Conservation (phyloP, 805 yeast species). For the Candida sphagnicola region DNA sequence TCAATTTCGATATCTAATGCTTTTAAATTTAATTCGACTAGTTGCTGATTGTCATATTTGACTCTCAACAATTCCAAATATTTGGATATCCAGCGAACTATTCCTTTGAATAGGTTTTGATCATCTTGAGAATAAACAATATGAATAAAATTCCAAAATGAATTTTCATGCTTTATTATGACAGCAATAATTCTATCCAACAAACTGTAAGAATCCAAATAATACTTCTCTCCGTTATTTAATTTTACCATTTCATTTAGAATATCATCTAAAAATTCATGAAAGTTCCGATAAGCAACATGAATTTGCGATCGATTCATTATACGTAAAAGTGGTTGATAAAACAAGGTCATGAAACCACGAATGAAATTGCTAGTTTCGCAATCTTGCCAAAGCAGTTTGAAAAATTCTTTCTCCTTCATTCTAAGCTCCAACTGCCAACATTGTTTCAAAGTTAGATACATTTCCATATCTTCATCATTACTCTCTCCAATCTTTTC, state of each 20-base stretch:
- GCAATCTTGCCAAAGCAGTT: slow-evolving; percentile 81
- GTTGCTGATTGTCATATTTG: slow-evolving; percentile 45
- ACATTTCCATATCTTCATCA: slow-evolving; percentile 29
- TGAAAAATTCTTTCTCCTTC: slow-evolving; percentile 71
- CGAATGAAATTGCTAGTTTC: slow-evolving; percentile 72
- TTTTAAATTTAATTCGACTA: slow-evolving; percentile 28
- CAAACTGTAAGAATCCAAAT: slow-evolving; percentile 49
- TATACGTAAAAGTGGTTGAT: slow-evolving; percentile 37
- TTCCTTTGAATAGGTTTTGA: slow-evolving; percentile 62
- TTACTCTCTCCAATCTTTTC: slow-evolving; percentile 7
- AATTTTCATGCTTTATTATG: slow-evolving; percentile 67
- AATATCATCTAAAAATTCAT: slow-evolving; percentile 45
- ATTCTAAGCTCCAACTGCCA: slow-evolving; percentile 62
- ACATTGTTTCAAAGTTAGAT: slow-evolving; percentile 54
- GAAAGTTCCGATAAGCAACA: slow-evolving; percentile 33
- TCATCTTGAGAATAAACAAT: slow-evolving; percentile 78
- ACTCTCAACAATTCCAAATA: slow-evolving; percentile 60
- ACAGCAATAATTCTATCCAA: slow-evolving; percentile 64
- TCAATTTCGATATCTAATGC: slow-evolving; percentile 30
- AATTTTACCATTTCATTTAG: slow-evolving; percentile 61
- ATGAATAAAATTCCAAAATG: slow-evolving; percentile 72
- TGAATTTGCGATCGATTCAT: slow-evolving; percentile 37
- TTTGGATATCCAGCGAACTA: slow-evolving; percentile 70
- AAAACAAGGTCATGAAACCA: slow-evolving; percentile 53
- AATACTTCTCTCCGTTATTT: slow-evolving; percentile 51